These are phyloP conservation scores for Pythium guiyangense DNA, from an alignment of 352 stramenopile species.

Conservation along the genomic window DNA sequence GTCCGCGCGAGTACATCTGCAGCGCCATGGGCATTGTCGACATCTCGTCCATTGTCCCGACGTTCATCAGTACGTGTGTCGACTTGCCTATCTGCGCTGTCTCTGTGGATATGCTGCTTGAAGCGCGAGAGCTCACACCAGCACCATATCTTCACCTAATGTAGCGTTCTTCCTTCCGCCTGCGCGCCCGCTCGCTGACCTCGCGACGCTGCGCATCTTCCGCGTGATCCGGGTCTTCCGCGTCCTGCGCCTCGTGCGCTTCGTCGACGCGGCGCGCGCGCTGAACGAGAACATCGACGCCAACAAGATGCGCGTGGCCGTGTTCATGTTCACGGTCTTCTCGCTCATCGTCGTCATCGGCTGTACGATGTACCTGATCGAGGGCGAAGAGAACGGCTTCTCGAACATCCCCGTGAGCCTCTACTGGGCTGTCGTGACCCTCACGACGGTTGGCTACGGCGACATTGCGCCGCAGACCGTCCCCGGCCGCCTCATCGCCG, in stretches of 20 bases:
- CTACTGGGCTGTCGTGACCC: slow-evolving; percentile 50
- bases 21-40: slow-evolving; percentile 51
- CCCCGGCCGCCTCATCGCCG: slow-evolving; percentile 38
- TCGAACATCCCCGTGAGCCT: slow-evolving; percentile 57
- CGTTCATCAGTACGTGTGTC: slow-evolving; percentile 32
- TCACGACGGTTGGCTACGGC: slow-evolving; percentile 52
- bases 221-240: slow-evolving; percentile 77
- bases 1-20: slow-evolving; percentile 38
- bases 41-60: slow-evolving; percentile 43
- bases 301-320: slow-evolving; percentile 74
- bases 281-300: slow-evolving; percentile 76
- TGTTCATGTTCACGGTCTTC: slow-evolving; percentile 74
- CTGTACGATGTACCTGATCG: slow-evolving; percentile 82
- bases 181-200: slow-evolving; percentile 51
- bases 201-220: slow-evolving; percentile 73
- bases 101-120: neutral
- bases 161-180: slow-evolving; percentile 48
- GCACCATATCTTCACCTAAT: neutral
- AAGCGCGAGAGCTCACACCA: neutral
- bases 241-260: slow-evolving; percentile 62
- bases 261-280: slow-evolving; percentile 60
- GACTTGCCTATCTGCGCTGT: neutral
- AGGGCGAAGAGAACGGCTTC: slow-evolving; percentile 71
- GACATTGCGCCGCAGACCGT: slow-evolving; percentile 48
- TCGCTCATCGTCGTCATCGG: slow-evolving; percentile 80